A percentile compares a stretch with the other conserved stretches of the same genome.
These are phyloP conservation scores for Acmispon strigosus DNA, from an alignment of 306 rosid genomes.

Conservation along the genomic window DNA sequence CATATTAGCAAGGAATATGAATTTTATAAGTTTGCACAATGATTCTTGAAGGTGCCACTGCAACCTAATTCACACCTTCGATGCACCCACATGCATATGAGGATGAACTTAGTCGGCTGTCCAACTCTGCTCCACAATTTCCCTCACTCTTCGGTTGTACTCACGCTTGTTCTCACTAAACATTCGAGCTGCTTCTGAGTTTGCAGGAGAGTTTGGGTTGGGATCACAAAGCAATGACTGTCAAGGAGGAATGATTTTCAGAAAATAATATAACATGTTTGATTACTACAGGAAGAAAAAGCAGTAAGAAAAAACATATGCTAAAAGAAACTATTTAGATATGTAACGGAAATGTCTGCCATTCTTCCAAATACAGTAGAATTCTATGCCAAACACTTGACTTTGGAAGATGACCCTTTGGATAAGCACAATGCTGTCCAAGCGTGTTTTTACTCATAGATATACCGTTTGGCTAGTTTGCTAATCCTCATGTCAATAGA, in stretches of 20 bases:
- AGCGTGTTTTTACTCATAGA: no score
- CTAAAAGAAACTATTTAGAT: no score
- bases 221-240: conserved; percentile 89
- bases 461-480: no score
- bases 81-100: neutral
- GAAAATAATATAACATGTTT: neutral
- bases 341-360: no score
- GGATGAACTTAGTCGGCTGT: conserved; percentile 56
- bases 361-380: no score
- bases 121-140: conserved; percentile 92
- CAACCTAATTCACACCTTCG: conserved; percentile 22
- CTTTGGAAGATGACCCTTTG: no score
- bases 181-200: conserved; percentile 92
- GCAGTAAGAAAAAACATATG: neutral
- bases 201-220: conserved; percentile 90
- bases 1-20: conserved; percentile 19
- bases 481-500: no score
- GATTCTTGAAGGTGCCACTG: conserved; percentile 14
- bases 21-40: conserved; percentile 33
- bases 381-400: no score
- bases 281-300: no score
- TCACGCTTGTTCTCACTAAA: conserved; percentile 83
- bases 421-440: no score
- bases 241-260: conserved; percentile 14
- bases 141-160: conserved; percentile 78